Evolutionary conservation across 164 flowering plant genomes (phyloP).

Genomic region (Aristolochia fimbriata): DNA sequence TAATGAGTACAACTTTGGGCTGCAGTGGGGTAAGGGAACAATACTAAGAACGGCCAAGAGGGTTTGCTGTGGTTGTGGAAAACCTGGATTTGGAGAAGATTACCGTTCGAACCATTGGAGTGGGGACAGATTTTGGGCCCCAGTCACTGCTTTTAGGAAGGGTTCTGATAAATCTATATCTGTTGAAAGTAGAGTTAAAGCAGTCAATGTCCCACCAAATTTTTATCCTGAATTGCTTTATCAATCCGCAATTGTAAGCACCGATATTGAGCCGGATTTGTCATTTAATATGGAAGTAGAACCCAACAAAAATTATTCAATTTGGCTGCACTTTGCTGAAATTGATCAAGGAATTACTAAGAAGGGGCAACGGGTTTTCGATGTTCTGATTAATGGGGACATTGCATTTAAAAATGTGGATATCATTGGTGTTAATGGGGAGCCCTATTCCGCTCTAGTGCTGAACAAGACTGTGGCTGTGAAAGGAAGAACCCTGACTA

Average conservation of each 20-base stretch:
- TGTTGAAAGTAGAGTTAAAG: slow-evolving; percentile 35
- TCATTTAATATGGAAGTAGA: slow-evolving; percentile 70
- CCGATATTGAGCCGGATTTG: slow-evolving; percentile 52
- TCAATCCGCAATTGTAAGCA: slow-evolving; percentile 58
- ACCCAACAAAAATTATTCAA: slow-evolving; percentile 77
- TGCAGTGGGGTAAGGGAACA: slow-evolving; percentile 45
- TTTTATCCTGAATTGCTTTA: slow-evolving; percentile 81
- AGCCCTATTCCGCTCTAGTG: slow-evolving; percentile 52
- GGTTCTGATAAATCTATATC: slow-evolving; percentile 37
- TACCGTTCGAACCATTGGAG: slow-evolving; percentile 72
- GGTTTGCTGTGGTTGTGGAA: slow-evolving; percentile 48
- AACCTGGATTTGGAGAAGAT: slow-evolving; percentile 66
- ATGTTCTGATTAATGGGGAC: slow-evolving; percentile 81
- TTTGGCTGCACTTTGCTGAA: slow-evolving; percentile 98
- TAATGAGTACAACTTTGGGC: slow-evolving; percentile 58
- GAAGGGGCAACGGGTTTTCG: slow-evolving; percentile 72
- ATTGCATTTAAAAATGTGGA: slow-evolving; percentile 57
- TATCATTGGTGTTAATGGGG: slow-evolving; percentile 54
- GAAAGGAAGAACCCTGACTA: slow-evolving; percentile 68
- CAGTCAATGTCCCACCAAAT: slow-evolving; percentile 59
- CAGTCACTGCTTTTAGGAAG: slow-evolving; percentile 39
- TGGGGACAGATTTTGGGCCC: slow-evolving; percentile 87
- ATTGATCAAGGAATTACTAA: slow-evolving; percentile 49
- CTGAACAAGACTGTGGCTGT: slow-evolving; percentile 73
- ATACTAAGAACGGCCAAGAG: slow-evolving; percentile 66